Evolutionary conservation across 2,329 filamentous ascomycete species (phyloP).

Genomic region (Fusarium austroafricanum): DNA sequence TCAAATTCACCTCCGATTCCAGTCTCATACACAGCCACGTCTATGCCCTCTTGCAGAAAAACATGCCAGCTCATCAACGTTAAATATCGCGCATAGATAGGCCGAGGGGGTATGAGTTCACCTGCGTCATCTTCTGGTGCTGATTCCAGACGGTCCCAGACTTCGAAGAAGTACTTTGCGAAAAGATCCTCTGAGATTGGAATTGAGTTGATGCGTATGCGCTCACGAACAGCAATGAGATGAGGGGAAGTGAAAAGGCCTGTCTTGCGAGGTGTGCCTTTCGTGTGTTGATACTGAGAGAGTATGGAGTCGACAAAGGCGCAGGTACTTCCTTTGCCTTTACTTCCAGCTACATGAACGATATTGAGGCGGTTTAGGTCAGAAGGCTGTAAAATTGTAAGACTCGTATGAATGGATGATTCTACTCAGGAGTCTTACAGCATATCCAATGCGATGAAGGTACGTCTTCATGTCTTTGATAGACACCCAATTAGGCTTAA

Average conservation of each 20-base stretch:
- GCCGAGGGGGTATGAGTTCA: constrained; percentile 56
- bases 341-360: constrained; percentile 79
- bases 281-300: constrained; percentile 57
- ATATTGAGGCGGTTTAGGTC: constrained; percentile 73
- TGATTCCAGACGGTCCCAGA: constrained; percentile 68
- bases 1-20: constrained; percentile 77
- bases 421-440: constrained; percentile 53
- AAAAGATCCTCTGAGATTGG: constrained; percentile 71
- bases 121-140: constrained; percentile 49
- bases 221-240: constrained; percentile 73
- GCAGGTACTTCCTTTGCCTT: constrained; percentile 80
- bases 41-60: constrained; percentile 71
- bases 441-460: constrained; percentile 81
- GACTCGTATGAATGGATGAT: background rate
- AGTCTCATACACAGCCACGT: constrained; percentile 73
- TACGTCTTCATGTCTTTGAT: constrained; percentile 85
- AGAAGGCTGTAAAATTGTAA: constrained; percentile 45
- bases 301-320: constrained; percentile 75
- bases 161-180: constrained; percentile 74
- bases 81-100: constrained; percentile 70
- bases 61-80: constrained; percentile 75
- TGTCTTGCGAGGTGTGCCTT: constrained; percentile 56
- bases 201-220: constrained; percentile 70
- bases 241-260: constrained; percentile 78
- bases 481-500: constrained; percentile 74